phyloP scores from a whole-genome alignment of 208 protist genomes.

The Sergeia podlipaevii region DNA sequence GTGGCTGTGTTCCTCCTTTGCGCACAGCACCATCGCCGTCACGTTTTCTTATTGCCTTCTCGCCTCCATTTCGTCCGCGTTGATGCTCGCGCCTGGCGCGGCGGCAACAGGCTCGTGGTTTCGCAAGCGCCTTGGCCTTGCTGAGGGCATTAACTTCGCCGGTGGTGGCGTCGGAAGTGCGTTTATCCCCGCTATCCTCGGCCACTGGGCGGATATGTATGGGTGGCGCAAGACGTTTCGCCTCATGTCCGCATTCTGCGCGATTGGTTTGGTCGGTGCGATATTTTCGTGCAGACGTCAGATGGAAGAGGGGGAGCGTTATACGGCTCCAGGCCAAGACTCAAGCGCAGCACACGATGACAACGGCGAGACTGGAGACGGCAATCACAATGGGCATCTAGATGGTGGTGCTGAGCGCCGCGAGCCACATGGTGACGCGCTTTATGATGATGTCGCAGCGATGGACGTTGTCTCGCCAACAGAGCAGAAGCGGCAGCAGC shows the following conservation, averaged over 20 bases:
- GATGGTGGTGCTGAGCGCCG: not conserved
- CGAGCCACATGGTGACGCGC: not conserved
- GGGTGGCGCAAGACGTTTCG: constrained; percentile 83
- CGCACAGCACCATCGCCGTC: constrained; percentile 46
- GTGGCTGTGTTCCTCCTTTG: constrained; percentile 60
- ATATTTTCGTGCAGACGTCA: constrained; percentile 56
- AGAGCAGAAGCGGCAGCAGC: too few relatives aligned
- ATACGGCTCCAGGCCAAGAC: constrained; percentile 3
- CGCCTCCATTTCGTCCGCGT: constrained; percentile 66
- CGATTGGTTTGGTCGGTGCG: constrained; percentile 63
- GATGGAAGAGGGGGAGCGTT: too few relatives aligned
- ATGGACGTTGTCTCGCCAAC: too few relatives aligned
- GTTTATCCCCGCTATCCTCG: constrained; percentile 59
- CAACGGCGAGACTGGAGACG: constrained; percentile 1
- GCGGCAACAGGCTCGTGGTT: constrained; percentile 77
- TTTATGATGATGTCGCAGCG: constrained; percentile 2
- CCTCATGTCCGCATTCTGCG: constrained; percentile 71
- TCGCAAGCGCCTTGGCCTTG: constrained; percentile 40
- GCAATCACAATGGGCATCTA: not conserved
- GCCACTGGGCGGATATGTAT: constrained; percentile 57
- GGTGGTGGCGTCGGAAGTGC: constrained; percentile 74
- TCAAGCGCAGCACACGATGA: constrained; percentile 1
- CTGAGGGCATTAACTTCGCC: constrained; percentile 73
- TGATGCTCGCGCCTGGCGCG: constrained; percentile 76
- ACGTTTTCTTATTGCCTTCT: constrained; percentile 72